Base-by-base conservation (phyloP, 2,329 filamentous ascomycete species). In the Proliferodiscus dingleyae region DNA sequence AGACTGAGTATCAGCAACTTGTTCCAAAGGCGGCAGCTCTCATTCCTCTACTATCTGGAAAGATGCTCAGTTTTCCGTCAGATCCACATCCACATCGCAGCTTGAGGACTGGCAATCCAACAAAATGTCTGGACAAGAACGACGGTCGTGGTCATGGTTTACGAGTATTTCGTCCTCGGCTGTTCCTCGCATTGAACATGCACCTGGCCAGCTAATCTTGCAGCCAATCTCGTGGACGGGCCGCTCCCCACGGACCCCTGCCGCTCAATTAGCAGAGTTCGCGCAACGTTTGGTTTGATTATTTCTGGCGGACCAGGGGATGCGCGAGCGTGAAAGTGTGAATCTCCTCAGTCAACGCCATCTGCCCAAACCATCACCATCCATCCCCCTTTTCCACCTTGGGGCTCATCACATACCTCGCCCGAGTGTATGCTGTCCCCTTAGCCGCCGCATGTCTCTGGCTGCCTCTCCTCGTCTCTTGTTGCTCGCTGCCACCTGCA, bases 401-500 rank as follows among this genome's bases (percentile, higher is more conserved):
- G 42, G 39, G 44, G 46, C 7, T 15, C 28, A 39, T 46, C 44
- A 43, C 47, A 50, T 50, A 36, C 50, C 8, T 32, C 16, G 37
- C 29, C 45, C 29, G 29, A 32, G 29, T 42, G 49, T 49, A 52
- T 55, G 51, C 50, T 41, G 46, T 29, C 29, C 28, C 42, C 45
- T 51, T 51, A 51, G 52, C 47, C 46, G 43, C 44, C 54, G 45
- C 43, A 58, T 59, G 52, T 52, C 51, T 53, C 51, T 47, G 46
- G 21, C 46, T 55, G 49, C 43, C 51, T 50, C 21, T 42, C 45
- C 41, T 21, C 50, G 40, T 44, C 28, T 40, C 44, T 46, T 30
- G n/a, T 44, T 30, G 9, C 32, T 41, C 16, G 13, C 33, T 44
- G 29, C 5, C 29, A n/a, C 29, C 32, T 44, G 46, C 52, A 49